phyloP scores from a whole-genome alignment of 2,329 filamentous ascomycete species.

The Aureobasidium sp. region DNA sequence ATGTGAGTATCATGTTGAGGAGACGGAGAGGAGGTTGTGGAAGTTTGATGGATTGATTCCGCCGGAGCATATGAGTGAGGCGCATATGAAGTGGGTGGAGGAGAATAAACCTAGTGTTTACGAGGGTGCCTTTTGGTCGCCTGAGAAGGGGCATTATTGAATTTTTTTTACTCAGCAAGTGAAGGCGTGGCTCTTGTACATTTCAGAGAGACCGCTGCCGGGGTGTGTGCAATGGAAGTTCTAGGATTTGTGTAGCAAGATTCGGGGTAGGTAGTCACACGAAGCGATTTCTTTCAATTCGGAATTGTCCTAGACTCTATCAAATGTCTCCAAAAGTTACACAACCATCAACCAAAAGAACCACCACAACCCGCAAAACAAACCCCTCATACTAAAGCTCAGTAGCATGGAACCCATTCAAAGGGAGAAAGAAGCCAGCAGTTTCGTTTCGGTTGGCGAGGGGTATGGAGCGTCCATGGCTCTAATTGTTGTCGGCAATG shows the following conservation, averaged over 20 bases:
- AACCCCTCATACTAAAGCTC: neutral
- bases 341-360: too few species aligned
- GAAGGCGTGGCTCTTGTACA: too few species aligned
- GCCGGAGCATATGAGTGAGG: slow-evolving; percentile 29
- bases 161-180: too few species aligned
- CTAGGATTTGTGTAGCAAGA: too few species aligned
- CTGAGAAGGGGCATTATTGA: neutral
- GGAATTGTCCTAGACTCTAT: too few species aligned
- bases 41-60: slow-evolving; percentile 35
- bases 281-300: too few species aligned
- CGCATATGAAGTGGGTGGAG: slow-evolving; percentile 28
- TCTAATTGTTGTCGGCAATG: neutral
- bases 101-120: slow-evolving; percentile 20
- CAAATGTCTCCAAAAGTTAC: too few species aligned
- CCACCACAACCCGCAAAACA: neutral
- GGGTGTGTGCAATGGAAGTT: too few species aligned
- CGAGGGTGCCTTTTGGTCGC: slow-evolving; percentile 13
- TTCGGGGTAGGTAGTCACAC: too few species aligned
- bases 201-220: too few species aligned
- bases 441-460: neutral
- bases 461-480: neutral
- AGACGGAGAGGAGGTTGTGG: slow-evolving; percentile 37
- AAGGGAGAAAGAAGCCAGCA: neutral
- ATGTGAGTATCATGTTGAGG: slow-evolving; percentile 36
- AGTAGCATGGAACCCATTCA: neutral